Evolutionary conservation across 805 yeast species (phyloP).

Genomic region (Candida coleopterorum): DNA sequence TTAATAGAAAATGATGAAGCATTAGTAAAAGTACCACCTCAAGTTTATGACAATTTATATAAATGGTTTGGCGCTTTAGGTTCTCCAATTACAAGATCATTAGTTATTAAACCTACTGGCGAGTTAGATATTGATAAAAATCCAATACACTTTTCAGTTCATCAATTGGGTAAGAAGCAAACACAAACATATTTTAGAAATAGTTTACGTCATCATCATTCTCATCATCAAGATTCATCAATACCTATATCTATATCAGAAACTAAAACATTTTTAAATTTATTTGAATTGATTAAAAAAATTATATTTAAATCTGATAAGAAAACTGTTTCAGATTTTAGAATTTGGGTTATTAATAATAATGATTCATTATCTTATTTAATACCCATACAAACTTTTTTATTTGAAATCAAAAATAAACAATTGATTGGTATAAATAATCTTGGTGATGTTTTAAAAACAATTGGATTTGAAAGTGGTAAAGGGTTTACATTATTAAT

Average conservation of each 20-base stretch:
- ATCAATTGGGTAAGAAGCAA: conserved; percentile 21
- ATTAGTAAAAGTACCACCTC: conserved; percentile 32
- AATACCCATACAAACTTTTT: conserved; percentile 23
- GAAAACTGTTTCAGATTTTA: conserved; percentile 14
- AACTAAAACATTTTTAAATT: conserved; percentile 29
- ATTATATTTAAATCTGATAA: conserved; percentile 17
- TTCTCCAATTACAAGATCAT: conserved; percentile 27
- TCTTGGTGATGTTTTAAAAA: conserved; percentile 19
- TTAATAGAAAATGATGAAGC: conserved; percentile 25
- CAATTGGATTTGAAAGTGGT: conserved; percentile 24
- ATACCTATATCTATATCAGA: conserved; percentile 23
- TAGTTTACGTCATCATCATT: conserved; percentile 6
- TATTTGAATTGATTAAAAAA: conserved; percentile 23
- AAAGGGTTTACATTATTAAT: conserved; percentile 23
- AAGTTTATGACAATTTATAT: conserved; percentile 39
- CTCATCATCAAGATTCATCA: conserved; percentile 6
- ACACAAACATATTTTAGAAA: conserved; percentile 5
- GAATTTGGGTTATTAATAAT: conserved; percentile 35
- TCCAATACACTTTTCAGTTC: conserved; percentile 32
- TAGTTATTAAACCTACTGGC: conserved; percentile 22
- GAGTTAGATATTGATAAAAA: conserved; percentile 26
- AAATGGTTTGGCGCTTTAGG: conserved; percentile 53
- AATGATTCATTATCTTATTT: conserved; percentile 18
- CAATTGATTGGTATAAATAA: conserved; percentile 23
- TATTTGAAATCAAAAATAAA: conserved; percentile 26